Evolutionary conservation across 768 basidiomycete genomes (phyloP).

Genomic region (button mushroom (Agaricus bisporus)): DNA sequence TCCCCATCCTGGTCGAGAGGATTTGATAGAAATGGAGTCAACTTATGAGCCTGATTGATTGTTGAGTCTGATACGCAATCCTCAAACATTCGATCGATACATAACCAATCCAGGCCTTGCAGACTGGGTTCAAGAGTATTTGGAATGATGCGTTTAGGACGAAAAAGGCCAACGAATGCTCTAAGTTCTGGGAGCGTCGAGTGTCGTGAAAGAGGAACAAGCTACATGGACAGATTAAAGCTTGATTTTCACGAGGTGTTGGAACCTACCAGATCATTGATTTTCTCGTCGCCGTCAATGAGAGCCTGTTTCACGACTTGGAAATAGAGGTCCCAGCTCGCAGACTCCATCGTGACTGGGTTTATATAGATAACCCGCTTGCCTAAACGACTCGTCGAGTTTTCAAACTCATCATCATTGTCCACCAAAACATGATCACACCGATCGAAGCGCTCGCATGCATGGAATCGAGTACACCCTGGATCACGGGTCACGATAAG

Average conservation of each 20-base stretch:
- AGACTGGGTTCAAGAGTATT: constrained; percentile 60
- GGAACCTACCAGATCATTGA: constrained; percentile 60
- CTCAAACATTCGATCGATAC: constrained; percentile 63
- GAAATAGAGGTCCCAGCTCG: constrained; percentile 46
- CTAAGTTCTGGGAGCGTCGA: constrained; percentile 85
- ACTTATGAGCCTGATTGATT: neutral
- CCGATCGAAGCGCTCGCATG: constrained; percentile 80
- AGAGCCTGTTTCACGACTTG: constrained; percentile 34
- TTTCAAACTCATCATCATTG: constrained; percentile 22
- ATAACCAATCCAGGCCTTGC: constrained; percentile 64
- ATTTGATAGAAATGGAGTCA: constrained; percentile 4
- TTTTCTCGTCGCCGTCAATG: constrained; percentile 26
- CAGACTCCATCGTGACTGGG: constrained; percentile 62
- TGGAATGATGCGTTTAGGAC: constrained; percentile 69
- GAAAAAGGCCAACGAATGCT: constrained; percentile 75
- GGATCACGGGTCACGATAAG: constrained; percentile 56
- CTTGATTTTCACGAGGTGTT: neutral
- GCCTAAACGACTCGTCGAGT: constrained; percentile 36
- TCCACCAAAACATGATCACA: constrained; percentile 57
- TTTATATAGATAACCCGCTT: constrained; percentile 78
- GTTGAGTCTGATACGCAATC: constrained; percentile 36
- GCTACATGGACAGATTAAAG: constrained; percentile 31
- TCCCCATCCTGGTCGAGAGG: constrained; percentile 32
- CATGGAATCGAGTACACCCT: constrained; percentile 76
- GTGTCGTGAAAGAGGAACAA: constrained; percentile 81